These are phyloP conservation scores for Buxus sempervirens DNA, from an alignment of 164 flowering plant species.

Conservation along the genomic window DNA sequence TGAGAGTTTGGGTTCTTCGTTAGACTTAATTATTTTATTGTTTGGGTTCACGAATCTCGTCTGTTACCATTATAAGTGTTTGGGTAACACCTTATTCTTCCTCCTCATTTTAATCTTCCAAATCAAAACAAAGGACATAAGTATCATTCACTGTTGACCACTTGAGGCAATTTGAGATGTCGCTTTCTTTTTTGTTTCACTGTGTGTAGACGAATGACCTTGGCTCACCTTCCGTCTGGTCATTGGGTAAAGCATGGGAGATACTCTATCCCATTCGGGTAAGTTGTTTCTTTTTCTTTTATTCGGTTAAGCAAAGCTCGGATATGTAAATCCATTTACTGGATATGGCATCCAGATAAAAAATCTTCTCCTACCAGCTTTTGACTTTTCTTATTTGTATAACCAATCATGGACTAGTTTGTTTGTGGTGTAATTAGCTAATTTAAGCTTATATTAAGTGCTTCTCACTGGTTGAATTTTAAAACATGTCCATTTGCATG, in stretches of 20 bases:
- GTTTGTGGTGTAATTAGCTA: neutral
- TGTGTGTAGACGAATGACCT: slow-evolving; percentile 2
- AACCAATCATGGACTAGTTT: neutral
- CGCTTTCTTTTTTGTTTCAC: neutral
- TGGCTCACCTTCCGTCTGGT: neutral
- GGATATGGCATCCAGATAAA: slow-evolving; percentile 3
- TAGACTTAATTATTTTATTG: too few species aligned
- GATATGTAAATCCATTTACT: too few species aligned
- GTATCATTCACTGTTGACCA: neutral
- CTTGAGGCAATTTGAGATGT: neutral
- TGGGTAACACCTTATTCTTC: neutral
- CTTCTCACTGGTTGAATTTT: neutral
- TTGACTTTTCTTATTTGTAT: neutral
- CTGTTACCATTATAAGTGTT: too few species aligned
- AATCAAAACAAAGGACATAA: too few species aligned
- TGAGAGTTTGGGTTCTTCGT: too few species aligned
- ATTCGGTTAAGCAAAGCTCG: neutral
- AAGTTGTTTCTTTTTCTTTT: neutral
- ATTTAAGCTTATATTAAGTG: neutral
- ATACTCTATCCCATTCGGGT: too few species aligned
- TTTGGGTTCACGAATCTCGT: too few species aligned
- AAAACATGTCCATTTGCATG: neutral
- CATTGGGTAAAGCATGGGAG: too few species aligned
- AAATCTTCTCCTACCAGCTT: too few species aligned
- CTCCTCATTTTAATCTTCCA: too few species aligned